Evolutionary conservation across 805 yeast genomes (phyloP).

Genomic region (Myxozyma sirexii): DNA sequence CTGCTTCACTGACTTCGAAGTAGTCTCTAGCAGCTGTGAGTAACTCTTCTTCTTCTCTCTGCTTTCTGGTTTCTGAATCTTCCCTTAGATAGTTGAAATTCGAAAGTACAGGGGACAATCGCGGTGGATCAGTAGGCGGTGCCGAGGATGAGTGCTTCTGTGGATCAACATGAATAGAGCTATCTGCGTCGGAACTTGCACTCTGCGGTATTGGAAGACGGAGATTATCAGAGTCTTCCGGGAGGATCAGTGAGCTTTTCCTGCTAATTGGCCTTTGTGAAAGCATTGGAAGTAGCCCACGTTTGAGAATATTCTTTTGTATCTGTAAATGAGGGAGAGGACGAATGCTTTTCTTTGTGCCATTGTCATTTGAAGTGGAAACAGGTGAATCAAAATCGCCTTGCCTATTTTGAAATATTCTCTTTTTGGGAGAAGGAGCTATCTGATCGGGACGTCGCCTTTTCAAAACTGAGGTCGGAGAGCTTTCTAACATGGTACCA

Average conservation of each 20-base stretch:
- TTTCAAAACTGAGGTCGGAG: no score
- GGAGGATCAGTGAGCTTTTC: conserved; percentile 1
- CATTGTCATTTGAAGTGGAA: neutral
- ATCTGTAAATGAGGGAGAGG: neutral
- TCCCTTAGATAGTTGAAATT: neutral
- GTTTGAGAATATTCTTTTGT: neutral
- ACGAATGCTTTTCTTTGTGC: neutral
- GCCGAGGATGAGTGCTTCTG: conserved; percentile 21
- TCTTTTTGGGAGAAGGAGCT: no score
- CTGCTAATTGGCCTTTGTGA: neutral
- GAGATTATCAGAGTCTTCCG: conserved; percentile 7
- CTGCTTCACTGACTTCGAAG: neutral
- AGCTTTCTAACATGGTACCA: neutral
- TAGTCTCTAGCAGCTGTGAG: neutral
- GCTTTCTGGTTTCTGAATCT: neutral
- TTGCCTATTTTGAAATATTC: no score
- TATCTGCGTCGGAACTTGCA: conserved; percentile 14
- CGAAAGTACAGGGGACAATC: neutral
- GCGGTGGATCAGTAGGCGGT: conserved; percentile 4
- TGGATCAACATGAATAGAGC: conserved; percentile 20
- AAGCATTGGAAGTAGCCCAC: neutral
- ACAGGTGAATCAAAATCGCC: neutral
- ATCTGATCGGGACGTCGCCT: no score
- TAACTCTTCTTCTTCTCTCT: neutral
- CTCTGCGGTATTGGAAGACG: conserved; percentile 15